Percentiles rank a stretch among this genome's conserved stretches.
Evolutionary conservation across 306 rosid species (phyloP).

Genomic region (Prunus salicina): DNA sequence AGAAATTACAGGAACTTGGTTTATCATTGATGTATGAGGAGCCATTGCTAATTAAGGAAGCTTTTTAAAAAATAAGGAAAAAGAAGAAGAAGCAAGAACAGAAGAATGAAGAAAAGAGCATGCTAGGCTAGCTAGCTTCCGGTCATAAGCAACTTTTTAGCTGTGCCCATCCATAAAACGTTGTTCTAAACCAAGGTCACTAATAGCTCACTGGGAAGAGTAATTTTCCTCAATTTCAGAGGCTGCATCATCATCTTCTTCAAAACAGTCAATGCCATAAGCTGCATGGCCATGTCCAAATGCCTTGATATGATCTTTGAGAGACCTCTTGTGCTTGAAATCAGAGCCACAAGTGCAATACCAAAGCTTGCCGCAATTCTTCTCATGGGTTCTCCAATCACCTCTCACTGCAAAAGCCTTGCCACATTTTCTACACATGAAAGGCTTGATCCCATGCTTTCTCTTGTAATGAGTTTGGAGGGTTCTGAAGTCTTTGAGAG

Average conservation of each 20-base stretch:
- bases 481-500: slow-evolving; percentile 86
- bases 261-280: slow-evolving; percentile 64
- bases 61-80: not conserved
- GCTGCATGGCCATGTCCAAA: slow-evolving; percentile 80
- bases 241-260: slow-evolving; percentile 47
- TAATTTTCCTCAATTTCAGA: slow-evolving; percentile 70
- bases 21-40: not conserved
- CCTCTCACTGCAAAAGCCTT: slow-evolving; percentile 94
- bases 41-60: not conserved
- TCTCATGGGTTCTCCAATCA: slow-evolving; percentile 97
- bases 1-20: not conserved
- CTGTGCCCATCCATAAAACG: too few species aligned
- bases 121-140: not conserved
- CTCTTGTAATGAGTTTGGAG: slow-evolving; percentile 97
- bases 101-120: not conserved
- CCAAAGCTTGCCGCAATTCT: slow-evolving; percentile 95
- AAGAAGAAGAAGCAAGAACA: not conserved
- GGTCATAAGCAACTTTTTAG: not conserved
- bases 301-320: slow-evolving; percentile 86
- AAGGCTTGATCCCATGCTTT: slow-evolving; percentile 88
- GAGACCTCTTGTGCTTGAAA: slow-evolving; percentile 88
- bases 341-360: slow-evolving; percentile 94
- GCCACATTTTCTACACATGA: slow-evolving; percentile 83
- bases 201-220: slow-evolving; percentile 28
- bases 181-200: not conserved